Base-by-base conservation (phyloP, 176 grass and related monocot species). In the Microstegium vimineum region DNA sequence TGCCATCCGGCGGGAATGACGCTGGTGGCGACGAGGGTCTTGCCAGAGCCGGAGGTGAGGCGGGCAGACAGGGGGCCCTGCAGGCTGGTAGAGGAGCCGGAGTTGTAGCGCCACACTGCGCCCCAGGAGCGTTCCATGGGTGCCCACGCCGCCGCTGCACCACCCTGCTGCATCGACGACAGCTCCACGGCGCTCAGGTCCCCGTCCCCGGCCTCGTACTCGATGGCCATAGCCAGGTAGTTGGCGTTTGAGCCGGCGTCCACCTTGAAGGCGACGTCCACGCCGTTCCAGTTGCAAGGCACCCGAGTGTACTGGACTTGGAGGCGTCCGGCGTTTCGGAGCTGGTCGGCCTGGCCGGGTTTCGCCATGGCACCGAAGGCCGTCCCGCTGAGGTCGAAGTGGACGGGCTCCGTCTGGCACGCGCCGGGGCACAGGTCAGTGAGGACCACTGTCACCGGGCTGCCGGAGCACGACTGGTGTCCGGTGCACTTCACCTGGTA, bases 301-400 rank as follows among this genome's bases (percentile, higher is more conserved):
- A 27, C 23, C 41, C 45, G 45, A 17, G 14, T 47, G 45, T 47
- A 91, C 32, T 88, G 66, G 30, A 88, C 57, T 41, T 63, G 56
- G 27, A 92, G 25, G 56, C 71, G 68, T 27, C 90, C 90, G 2
- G 66, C 86, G n/a, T 11, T 27, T 0, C 86, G 86, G 32, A 92
- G 85, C 66, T 86, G 43, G 33, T 92, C 66, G 15, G 40, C 90
- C 71, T 78, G 70, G 18, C 82, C 86, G 0, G 86, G 73, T 37
- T 45, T 62, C 2, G 90, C 90, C 86, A 92, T 70, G 59, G 59
- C 59, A 15, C 59, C 59, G 59, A 62, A 62, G 1, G 59, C 59
- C 59, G 59, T 62, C 4, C 90, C 90, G 56, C 90, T 92, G 60
- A 92, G 71, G 82, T 92, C 90, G 76, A 92, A 92, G 62, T 92